phyloP scores from a whole-genome alignment of 1,284 basidiomycete genomes.

The Golubevia sp. region DNA sequence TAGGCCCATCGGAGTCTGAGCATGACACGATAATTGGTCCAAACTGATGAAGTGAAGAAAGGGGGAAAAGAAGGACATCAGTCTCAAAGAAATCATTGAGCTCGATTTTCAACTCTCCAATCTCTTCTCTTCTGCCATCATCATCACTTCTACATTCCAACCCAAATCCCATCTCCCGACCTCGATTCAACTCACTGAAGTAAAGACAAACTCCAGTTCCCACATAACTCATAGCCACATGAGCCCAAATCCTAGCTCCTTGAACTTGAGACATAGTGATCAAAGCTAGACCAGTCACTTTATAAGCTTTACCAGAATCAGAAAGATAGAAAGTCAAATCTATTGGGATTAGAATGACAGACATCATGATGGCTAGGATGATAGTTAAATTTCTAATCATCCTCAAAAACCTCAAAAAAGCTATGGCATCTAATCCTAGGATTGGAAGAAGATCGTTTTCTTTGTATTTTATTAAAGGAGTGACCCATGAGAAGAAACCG shows the following conservation, averaged over 20 bases:
- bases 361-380: constrained; percentile 65
- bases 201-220: constrained; percentile 40
- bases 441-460: constrained; percentile 73
- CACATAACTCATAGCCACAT: constrained; percentile 55
- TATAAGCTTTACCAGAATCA: constrained; percentile 20
- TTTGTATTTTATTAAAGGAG: constrained; percentile 79
- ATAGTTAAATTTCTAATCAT: constrained; percentile 69
- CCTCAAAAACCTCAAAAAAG: constrained; percentile 87
- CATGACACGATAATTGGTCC: constrained; percentile 46
- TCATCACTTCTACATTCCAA: background rate
- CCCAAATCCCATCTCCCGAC: too few species aligned
- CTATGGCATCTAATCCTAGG: constrained; percentile 79
- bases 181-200: constrained; percentile 21
- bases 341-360: constrained; percentile 78
- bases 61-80: background rate
- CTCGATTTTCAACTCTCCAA: too few species aligned
- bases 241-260: constrained; percentile 50
- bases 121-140: too few species aligned
- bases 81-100: too few species aligned
- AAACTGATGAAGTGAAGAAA: constrained; percentile 14
- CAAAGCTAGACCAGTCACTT: constrained; percentile 16
- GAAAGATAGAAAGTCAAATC: constrained; percentile 64
- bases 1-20: constrained; percentile 45
- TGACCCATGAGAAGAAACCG: constrained; percentile 68
- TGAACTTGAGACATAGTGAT: constrained; percentile 49